Percentiles rank a stretch among this genome's conserved stretches.
Evolutionary conservation across 2,329 filamentous ascomycete species (phyloP).

Genomic region (Fusarium haematococcum): DNA sequence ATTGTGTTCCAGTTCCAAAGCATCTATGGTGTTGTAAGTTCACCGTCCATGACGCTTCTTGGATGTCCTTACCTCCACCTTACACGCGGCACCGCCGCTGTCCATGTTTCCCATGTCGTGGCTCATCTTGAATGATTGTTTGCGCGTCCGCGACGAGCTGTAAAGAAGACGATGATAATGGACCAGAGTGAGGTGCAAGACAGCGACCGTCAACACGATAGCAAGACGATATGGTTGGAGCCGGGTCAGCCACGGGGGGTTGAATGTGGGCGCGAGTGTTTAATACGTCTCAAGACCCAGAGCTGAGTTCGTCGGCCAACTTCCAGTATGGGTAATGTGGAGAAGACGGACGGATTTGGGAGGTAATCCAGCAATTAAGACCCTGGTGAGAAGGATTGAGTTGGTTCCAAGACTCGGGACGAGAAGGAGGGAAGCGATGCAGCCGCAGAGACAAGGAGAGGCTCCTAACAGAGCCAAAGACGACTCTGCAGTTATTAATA

Average conservation of each 20-base stretch:
- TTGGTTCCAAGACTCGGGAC: constrained; percentile 29
- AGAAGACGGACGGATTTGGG: constrained; percentile 17
- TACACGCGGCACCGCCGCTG: constrained; percentile 43
- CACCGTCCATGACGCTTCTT: not conserved
- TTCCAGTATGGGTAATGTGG: not conserved
- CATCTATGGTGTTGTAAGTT: constrained; percentile 65
- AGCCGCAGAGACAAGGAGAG: not conserved
- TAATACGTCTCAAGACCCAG: not conserved
- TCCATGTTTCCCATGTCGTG: constrained; percentile 35
- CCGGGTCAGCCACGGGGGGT: not conserved
- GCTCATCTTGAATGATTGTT: constrained; percentile 17
- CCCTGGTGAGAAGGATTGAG: constrained; percentile 39
- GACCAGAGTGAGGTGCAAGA: not conserved
- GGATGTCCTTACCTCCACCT: constrained; percentile 46
- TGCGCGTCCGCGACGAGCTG: not conserved
- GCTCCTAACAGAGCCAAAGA: constrained; percentile 5
- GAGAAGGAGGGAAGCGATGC: constrained; percentile 21
- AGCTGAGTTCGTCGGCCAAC: not conserved
- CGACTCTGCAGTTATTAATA: constrained; percentile 17
- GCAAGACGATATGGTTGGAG: not conserved
- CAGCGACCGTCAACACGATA: not conserved
- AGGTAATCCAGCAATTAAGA: constrained; percentile 20
- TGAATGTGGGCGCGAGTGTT: not conserved
- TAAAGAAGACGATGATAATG: not conserved
- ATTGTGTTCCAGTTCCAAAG: constrained; percentile 83